phyloP scores from a whole-genome alignment of 176 grass and related monocot genomes.

The Raddia distichophylla region DNA sequence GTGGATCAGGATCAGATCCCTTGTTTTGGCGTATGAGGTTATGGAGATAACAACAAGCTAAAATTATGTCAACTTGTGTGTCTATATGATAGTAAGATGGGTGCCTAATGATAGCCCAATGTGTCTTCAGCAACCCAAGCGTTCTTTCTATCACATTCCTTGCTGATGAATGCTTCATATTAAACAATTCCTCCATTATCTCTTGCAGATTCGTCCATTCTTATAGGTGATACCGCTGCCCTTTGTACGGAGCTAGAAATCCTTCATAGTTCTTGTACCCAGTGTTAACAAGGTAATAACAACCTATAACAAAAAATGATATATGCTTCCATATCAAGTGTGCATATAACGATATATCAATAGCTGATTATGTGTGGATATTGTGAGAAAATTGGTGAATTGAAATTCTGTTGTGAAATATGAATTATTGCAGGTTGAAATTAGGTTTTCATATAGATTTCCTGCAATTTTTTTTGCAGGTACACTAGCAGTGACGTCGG shows the following conservation, averaged over 20 bases:
- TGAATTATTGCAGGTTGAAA: too few relatives aligned
- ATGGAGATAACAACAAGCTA: conserved; percentile 11
- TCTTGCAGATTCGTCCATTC: not conserved
- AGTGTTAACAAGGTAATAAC: not conserved
- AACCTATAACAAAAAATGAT: not conserved
- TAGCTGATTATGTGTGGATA: too few relatives aligned
- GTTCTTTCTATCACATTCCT: conserved; percentile 3
- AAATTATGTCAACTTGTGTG: conserved; percentile 13
- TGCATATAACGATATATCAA: too few relatives aligned
- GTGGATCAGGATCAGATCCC: not conserved
- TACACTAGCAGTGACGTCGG: too few relatives aligned
- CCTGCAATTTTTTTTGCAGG: too few relatives aligned
- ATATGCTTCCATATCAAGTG: too few relatives aligned
- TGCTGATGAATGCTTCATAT: conserved; percentile 1
- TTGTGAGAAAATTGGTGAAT: too few relatives aligned
- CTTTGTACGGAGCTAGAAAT: conserved; percentile 1
- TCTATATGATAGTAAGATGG: not conserved
- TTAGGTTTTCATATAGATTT: too few relatives aligned
- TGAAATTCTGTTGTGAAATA: too few relatives aligned
- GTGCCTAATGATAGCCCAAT: not conserved
- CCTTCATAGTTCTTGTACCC: not conserved
- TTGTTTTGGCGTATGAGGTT: conserved; percentile 11
- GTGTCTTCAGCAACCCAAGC: not conserved
- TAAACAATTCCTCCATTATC: not conserved
- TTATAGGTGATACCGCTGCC: not conserved